phyloP scores from a whole-genome alignment of 495 filamentous ascomycete genomes.

The Aspergillus ellipticus region DNA sequence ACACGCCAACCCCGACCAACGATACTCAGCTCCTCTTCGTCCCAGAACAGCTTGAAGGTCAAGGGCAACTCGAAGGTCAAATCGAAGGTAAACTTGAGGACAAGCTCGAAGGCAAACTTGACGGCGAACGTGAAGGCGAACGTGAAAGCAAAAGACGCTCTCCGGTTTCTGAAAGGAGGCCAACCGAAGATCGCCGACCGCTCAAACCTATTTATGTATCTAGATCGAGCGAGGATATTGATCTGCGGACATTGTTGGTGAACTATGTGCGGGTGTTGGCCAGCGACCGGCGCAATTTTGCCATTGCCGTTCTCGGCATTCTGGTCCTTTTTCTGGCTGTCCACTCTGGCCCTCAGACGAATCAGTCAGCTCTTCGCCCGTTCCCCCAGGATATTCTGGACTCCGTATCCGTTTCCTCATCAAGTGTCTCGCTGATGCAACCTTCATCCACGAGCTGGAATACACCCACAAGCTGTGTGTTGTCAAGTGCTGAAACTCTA shows the following conservation, averaged over 20 bases:
- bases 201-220: slow-evolving; percentile 1
- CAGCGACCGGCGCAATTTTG: slow-evolving; percentile 67
- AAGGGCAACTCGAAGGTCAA: no score
- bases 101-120: no score
- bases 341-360: slow-evolving; percentile 15
- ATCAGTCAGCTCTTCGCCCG: slow-evolving; percentile 11
- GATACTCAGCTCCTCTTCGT: background rate
- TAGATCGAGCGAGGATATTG: slow-evolving; percentile 26
- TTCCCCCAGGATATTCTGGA: slow-evolving; percentile 18
- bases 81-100: no score
- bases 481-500: background rate
- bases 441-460: background rate
- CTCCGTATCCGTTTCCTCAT: background rate
- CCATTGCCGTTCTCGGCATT: slow-evolving; percentile 58
- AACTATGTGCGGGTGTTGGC: slow-evolving; percentile 67
- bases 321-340: slow-evolving; percentile 55
- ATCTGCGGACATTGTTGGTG: slow-evolving; percentile 57
- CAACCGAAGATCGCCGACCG: slow-evolving; percentile 1
- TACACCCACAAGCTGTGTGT: background rate
- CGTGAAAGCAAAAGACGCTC: no score
- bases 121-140: no score
- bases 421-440: slow-evolving; percentile 9
- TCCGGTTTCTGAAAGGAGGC: background rate
- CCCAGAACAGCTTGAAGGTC: background rate
- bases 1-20: background rate